Evolutionary conservation across 1,284 basidiomycete species (phyloP).

Genomic region (Heterobasidion occidentale): DNA sequence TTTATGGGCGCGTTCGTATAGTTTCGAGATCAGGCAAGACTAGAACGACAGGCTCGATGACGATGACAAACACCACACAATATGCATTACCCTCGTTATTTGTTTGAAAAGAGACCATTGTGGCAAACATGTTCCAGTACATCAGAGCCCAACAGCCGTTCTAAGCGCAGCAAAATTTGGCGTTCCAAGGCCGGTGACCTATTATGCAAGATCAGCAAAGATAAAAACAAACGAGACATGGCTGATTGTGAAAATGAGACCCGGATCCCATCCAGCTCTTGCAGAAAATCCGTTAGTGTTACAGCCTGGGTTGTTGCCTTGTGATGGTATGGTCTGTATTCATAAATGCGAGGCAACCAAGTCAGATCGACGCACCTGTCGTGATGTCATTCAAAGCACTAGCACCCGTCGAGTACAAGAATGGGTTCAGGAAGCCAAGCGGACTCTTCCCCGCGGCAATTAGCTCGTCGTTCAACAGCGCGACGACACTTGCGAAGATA

Average conservation of each 20-base stretch:
- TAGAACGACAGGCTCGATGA: too few species aligned
- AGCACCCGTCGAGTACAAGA: constrained; percentile 40
- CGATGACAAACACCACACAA: too few species aligned
- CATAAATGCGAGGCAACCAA: not conserved
- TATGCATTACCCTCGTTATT: too few species aligned
- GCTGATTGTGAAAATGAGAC: not conserved
- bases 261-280: not conserved
- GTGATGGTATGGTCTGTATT: not conserved
- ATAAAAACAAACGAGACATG: not conserved
- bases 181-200: constrained; percentile 21
- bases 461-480: constrained; percentile 51
- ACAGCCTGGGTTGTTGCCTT: constrained; percentile 27
- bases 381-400: constrained; percentile 52
- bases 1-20: too few species aligned
- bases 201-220: constrained; percentile 28
- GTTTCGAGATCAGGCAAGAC: too few species aligned
- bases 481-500: constrained; percentile 50
- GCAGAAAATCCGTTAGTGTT: constrained; percentile 27
- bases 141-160: not conserved
- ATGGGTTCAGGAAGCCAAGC: constrained; percentile 38
- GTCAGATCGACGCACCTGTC: not conserved
- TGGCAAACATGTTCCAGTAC: too few species aligned
- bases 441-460: constrained; percentile 38
- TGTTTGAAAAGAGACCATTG: too few species aligned
- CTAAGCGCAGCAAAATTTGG: constrained; percentile 19